phyloP scores from a whole-genome alignment of 2,329 filamentous ascomycete genomes.

The Herpotrichia juniperi region DNA sequence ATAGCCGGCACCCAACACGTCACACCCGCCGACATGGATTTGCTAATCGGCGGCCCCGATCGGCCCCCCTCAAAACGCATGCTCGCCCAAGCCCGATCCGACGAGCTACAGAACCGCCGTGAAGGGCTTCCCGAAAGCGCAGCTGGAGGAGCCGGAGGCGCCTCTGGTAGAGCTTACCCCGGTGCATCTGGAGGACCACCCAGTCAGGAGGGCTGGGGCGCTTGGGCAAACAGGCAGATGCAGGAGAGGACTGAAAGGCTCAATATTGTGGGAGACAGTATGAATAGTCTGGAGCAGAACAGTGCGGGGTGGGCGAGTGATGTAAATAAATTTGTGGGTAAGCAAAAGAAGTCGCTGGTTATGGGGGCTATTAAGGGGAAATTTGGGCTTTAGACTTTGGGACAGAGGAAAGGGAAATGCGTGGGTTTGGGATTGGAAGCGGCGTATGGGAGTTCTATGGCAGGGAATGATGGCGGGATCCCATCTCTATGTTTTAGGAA shows the following conservation, averaged over 20 bases:
- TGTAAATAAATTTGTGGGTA: slow-evolving; percentile 82
- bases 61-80: slow-evolving; percentile 88
- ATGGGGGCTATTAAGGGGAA: slow-evolving; percentile 61
- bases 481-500: no score
- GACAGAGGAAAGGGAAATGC: no score
- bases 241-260: slow-evolving; percentile 91
- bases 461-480: not conserved
- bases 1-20: slow-evolving; percentile 93
- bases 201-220: slow-evolving; percentile 63
- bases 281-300: slow-evolving; percentile 81
- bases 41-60: slow-evolving; percentile 81
- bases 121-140: slow-evolving; percentile 45
- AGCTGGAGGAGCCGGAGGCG: slow-evolving; percentile 37
- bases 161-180: slow-evolving; percentile 14
- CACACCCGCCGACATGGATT: slow-evolving; percentile 83
- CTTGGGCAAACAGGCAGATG: slow-evolving; percentile 84
- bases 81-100: slow-evolving; percentile 77
- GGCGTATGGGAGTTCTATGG: no score
- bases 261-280: slow-evolving; percentile 79
- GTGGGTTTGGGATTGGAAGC: no score
- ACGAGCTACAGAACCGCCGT: slow-evolving; percentile 65
- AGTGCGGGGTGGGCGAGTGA: slow-evolving; percentile 86
- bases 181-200: slow-evolving; percentile 14
- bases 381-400: slow-evolving; percentile 38
- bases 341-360: slow-evolving; percentile 86